Evolutionary conservation across 2,329 filamentous ascomycete genomes (phyloP).

Genomic region (Colletotrichum sp.): DNA sequence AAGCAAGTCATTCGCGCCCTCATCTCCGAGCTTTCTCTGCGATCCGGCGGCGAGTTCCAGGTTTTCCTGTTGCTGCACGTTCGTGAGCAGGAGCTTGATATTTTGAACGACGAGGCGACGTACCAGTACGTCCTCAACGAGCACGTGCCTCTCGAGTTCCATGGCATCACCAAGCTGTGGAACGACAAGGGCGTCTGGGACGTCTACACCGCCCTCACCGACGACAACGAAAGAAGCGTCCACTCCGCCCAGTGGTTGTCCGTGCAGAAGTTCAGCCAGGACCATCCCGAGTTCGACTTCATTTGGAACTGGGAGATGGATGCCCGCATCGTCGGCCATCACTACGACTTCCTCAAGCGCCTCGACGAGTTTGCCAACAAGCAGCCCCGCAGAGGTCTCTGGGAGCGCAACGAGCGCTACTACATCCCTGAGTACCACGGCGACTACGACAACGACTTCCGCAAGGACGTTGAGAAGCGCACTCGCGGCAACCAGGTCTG

Average conservation of each 20-base stretch:
- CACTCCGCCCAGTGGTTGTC: conserved; percentile 72
- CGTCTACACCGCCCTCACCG: conserved; percentile 78
- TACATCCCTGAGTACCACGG: conserved; percentile 75
- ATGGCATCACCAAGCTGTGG: conserved; percentile 75
- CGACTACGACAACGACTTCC: conserved; percentile 70
- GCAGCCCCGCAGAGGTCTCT: conserved; percentile 74
- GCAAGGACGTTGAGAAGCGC: conserved; percentile 62
- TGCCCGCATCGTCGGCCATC: conserved; percentile 78
- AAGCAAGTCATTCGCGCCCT: conserved; percentile 80
- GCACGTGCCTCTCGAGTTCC: conserved; percentile 73
- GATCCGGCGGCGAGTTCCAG: conserved; percentile 81
- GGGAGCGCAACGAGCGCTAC: conserved; percentile 76
- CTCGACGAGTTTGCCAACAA: conserved; percentile 66
- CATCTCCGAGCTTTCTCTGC: conserved; percentile 77
- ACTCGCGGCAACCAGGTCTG: conserved; percentile 65
- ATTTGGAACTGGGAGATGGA: conserved; percentile 93
- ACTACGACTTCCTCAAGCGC: conserved; percentile 79
- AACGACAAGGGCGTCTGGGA: conserved; percentile 75
- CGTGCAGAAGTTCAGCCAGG: conserved; percentile 76
- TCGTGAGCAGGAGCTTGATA: conserved; percentile 63
- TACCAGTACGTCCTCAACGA: conserved; percentile 66
- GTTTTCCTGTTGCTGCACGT: conserved; percentile 83
- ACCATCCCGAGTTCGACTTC: conserved; percentile 80
- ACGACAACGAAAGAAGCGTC: conserved; percentile 58
- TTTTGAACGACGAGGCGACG: conserved; percentile 63